Base-by-base conservation (phyloP, 805 yeast genomes). In the Zygosaccharomyces bisporus region DNA sequence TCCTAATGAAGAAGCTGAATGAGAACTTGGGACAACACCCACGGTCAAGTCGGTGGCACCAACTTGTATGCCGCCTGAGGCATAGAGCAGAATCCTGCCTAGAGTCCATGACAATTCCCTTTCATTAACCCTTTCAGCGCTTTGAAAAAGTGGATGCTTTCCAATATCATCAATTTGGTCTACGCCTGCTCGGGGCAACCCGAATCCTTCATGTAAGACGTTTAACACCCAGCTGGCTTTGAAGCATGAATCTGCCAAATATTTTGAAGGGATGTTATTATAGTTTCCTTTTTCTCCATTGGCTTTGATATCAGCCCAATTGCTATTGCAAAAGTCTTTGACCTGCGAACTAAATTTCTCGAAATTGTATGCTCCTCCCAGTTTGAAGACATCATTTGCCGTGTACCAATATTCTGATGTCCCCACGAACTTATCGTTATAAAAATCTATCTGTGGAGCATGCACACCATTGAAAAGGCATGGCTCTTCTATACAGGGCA, bases 351-450 rank as follows among this genome's bases (percentile, higher is more conserved):
- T 83, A 57, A 86, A 88, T 31, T 74, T 69, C 29, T 76, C 72
- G 59, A 81, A 91, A 57, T 86, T 86, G 62, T 90, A 90, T 44
- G 81, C 87, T 10, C 97, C 98, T 2, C 95, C 91, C 69, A 88
- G 75, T 31, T 83, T 79, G 62, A 90, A 90, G 3, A 91, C 78
- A 59, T 91, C 98, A 57, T 89, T 86, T 3, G 96, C 90, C 0
- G 97, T 88, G 61, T 93, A 91, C 97, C 98, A 93, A 68, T 88
- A 93, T 65, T 93, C 99, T 6, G 96, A 86, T 17, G 91, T 83
- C 0, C 99, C 99, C 21, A 93, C 84, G 65, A 93, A 90, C 56
- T 80, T 84, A 56, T 88, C 95, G 39, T 73, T 73, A 10, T 75
- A 73, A 58, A 87, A 88, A 66, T 90, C 88, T 49, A 93, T 79